phyloP scores from a whole-genome alignment of 345 rosid genomes.

The Salix udensis region DNA sequence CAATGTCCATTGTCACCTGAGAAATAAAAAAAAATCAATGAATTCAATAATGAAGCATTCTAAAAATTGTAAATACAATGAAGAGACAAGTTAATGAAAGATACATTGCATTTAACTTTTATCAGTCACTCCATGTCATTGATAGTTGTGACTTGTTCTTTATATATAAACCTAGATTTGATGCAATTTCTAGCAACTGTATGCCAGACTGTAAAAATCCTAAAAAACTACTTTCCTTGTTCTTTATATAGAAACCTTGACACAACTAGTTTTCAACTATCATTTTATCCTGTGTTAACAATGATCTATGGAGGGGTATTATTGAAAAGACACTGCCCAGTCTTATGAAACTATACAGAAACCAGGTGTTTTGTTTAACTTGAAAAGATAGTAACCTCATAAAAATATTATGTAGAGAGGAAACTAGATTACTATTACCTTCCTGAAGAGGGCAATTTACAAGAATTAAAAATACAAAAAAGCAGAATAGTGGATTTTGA shows the following conservation, averaged over 20 bases:
- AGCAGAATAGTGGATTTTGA: neutral
- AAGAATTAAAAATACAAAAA: neutral
- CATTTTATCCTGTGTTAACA: neutral
- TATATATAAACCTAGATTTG: neutral
- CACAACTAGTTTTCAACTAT: neutral
- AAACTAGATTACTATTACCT: neutral
- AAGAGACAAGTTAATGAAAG: neutral
- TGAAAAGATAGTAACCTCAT: neutral
- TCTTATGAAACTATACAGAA: neutral
- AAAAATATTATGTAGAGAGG: too few species aligned
- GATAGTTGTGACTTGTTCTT: neutral
- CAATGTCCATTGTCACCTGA: constrained; percentile 73
- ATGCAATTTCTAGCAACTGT: neutral
- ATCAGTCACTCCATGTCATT: neutral
- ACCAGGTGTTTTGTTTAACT: neutral
- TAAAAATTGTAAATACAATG: neutral
- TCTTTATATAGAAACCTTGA: neutral
- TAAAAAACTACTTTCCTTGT: neutral
- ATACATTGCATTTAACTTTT: neutral
- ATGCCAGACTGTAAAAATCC: neutral
- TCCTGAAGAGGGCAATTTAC: neutral
- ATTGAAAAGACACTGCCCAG: neutral
- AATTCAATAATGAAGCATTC: neutral
- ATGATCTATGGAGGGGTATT: neutral
- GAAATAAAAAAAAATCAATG: constrained; percentile 14